Conservation (phyloP, 306 rosid species). For the Nissolia schottii region DNA sequence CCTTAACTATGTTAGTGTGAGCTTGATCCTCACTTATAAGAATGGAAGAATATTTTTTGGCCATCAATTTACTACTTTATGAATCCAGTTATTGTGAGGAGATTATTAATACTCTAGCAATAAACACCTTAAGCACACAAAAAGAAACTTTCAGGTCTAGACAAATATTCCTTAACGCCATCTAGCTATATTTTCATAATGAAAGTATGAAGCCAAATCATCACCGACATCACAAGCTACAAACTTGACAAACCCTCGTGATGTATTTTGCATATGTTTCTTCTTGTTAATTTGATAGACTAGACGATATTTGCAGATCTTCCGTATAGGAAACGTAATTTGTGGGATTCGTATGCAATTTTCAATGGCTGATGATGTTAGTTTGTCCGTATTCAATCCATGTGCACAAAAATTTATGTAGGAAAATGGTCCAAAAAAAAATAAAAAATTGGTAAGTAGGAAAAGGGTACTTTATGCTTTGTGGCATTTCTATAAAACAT, state of each 20-base stretch:
- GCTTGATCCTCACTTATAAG: too few relatives aligned
- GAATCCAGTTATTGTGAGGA: too few relatives aligned
- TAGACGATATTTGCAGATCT: neutral
- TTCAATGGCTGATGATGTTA: neutral
- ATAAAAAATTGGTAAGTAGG: too few relatives aligned
- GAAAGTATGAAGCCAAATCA: neutral
- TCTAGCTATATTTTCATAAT: neutral
- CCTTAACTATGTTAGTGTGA: too few relatives aligned
- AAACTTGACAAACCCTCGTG: neutral
- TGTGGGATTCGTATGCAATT: neutral
- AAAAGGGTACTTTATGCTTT: neutral
- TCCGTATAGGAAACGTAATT: slow-evolving; percentile 12
- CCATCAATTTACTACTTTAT: too few relatives aligned
- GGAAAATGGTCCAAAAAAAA: too few relatives aligned
- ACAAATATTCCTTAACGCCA: neutral
- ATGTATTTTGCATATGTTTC: neutral
- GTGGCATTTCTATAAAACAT: too few relatives aligned
- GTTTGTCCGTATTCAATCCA: slow-evolving; percentile 7
- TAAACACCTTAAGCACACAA: too few relatives aligned
- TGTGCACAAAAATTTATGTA: neutral
- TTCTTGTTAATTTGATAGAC: neutral
- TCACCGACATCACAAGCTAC: neutral
- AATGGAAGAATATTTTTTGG: too few relatives aligned
- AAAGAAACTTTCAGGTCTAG: too few relatives aligned
- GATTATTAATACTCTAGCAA: too few relatives aligned